These are phyloP conservation scores for Amylostereum areolatum DNA, from an alignment of 1,284 basidiomycete species.

Conservation along the genomic window DNA sequence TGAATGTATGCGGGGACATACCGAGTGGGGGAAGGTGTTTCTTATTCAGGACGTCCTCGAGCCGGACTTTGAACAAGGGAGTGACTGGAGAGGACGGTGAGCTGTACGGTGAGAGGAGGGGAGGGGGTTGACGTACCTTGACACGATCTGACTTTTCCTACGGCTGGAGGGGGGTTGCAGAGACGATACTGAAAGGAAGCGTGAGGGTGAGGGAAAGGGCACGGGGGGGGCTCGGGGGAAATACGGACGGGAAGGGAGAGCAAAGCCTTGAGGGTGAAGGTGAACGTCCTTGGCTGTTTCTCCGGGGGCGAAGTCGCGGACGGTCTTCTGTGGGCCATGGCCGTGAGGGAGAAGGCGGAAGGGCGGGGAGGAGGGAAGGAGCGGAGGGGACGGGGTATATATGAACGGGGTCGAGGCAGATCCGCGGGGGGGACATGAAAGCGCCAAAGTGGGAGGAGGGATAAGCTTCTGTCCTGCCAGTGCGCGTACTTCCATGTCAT, in stretches of 20 bases:
- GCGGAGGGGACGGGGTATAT: background rate
- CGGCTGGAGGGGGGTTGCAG: constrained; percentile 61
- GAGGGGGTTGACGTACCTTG: constrained; percentile 31
- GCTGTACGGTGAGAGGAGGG: constrained; percentile 2
- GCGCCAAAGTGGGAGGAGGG: constrained; percentile 4
- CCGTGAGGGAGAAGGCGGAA: background rate
- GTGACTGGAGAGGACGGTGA: constrained; percentile 33
- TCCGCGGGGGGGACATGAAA: constrained; percentile 3
- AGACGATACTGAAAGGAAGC: constrained; percentile 41
- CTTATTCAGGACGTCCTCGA: constrained; percentile 65
- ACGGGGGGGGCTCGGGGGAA: background rate
- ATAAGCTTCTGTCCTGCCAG: constrained; percentile 7
- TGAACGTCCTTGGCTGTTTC: constrained; percentile 43
- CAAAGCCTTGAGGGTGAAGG: constrained; percentile 37
- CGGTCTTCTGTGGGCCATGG: constrained; percentile 8
- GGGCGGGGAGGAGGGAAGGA: background rate
- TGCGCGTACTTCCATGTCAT: background rate
- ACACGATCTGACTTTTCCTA: constrained; percentile 60
- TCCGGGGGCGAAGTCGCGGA: constrained; percentile 5
- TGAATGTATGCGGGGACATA: constrained; percentile 7
- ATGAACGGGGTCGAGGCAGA: constrained; percentile 1
- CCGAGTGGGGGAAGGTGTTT: constrained; percentile 69
- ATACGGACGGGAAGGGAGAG: constrained; percentile 42
- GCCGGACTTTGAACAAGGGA: constrained; percentile 50
- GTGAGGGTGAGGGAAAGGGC: constrained; percentile 2